Conservation (phyloP, 805 yeast species). For the Schizosaccharomyces octosporus region DNA sequence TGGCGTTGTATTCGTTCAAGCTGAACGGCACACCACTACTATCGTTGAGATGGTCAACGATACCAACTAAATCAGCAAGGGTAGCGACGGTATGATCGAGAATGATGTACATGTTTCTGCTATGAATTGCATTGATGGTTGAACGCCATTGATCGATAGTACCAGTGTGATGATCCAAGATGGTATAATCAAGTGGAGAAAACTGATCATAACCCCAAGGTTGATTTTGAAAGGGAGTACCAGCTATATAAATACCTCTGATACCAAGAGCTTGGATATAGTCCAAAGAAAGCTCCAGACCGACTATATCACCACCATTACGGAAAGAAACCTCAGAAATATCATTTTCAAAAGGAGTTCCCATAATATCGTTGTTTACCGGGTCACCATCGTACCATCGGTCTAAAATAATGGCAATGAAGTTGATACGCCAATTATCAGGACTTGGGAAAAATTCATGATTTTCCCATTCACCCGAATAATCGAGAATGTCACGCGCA, state of each 20-base stretch:
- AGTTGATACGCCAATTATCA: not conserved
- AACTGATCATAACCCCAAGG: conserved; percentile 2
- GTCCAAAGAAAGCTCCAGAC: not conserved
- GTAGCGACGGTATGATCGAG: conserved; percentile 2
- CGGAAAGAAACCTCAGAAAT: conserved; percentile 1
- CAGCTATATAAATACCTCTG: conserved; percentile 1
- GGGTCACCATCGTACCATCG: conserved; percentile 3
- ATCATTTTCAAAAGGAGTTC: conserved; percentile 1
- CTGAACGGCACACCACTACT: not conserved
- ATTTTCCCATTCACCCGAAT: conserved; percentile 1
- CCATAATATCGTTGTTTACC: not conserved
- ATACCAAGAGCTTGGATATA: conserved; percentile 1
- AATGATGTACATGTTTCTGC: not conserved
- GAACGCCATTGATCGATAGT: conserved; percentile 2
- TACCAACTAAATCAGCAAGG: conserved; percentile 2
- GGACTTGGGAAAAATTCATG: not conserved
- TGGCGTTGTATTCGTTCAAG: not conserved
- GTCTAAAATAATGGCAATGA: conserved; percentile 1
- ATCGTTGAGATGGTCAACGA: not conserved
- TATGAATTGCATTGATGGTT: not conserved
- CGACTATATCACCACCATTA: conserved; percentile 1
- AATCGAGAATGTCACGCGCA: not conserved
- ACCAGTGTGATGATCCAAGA: conserved; percentile 2
- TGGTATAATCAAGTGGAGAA: conserved; percentile 3
- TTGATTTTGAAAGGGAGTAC: conserved; percentile 1